phyloP scores from a whole-genome alignment of 345 rosid genomes.

The Erucastrum elatum region DNA sequence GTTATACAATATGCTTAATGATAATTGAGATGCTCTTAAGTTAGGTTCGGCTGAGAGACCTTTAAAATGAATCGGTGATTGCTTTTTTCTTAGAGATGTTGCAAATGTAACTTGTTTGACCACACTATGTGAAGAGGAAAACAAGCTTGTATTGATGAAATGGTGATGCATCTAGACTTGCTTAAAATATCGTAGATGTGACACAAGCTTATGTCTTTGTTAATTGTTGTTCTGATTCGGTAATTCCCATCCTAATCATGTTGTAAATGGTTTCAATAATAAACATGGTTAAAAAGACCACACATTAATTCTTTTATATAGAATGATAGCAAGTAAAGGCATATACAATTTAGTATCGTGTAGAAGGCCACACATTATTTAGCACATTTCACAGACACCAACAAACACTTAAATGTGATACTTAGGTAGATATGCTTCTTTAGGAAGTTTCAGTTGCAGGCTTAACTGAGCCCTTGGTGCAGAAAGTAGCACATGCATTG shows the following conservation, averaged over 20 bases:
- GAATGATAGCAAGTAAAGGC: background rate
- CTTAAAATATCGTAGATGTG: too few relatives aligned
- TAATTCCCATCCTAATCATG: background rate
- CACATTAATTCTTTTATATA: background rate
- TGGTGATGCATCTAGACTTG: too few relatives aligned
- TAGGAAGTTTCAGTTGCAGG: background rate
- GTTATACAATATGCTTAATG: background rate
- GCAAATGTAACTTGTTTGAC: background rate
- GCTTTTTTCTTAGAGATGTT: background rate
- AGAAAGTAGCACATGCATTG: background rate
- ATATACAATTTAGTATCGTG: background rate
- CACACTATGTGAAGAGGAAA: background rate
- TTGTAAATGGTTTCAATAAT: background rate
- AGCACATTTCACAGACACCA: background rate
- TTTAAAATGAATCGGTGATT: background rate
- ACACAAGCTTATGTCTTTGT: too few relatives aligned
- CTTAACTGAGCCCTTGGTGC: background rate
- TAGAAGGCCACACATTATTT: background rate
- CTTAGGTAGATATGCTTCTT: background rate
- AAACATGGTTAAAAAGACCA: background rate
- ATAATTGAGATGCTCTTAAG: background rate
- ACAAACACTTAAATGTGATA: background rate
- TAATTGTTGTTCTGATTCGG: too few relatives aligned
- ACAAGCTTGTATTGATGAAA: background rate
- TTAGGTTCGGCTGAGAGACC: background rate